Evolutionary conservation across 1,284 basidiomycete species (phyloP).

Genomic region (Retiboletus flavoniger): DNA sequence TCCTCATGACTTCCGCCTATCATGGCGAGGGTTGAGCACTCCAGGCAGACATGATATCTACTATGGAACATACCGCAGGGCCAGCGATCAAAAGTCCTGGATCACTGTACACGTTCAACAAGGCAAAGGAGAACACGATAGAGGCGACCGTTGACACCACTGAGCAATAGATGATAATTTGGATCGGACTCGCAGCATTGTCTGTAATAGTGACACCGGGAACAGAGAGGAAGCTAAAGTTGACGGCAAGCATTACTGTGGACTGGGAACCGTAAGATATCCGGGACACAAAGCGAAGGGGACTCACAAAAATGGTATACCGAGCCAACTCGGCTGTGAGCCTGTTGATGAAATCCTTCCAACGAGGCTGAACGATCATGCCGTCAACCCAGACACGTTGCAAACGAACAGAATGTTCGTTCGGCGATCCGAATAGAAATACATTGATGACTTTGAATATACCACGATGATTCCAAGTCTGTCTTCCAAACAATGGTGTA

Average conservation of each 20-base stretch:
- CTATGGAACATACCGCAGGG: conserved; percentile 7
- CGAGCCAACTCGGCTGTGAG: conserved; percentile 51
- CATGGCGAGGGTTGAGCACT: background rate
- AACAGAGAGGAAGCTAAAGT: conserved; percentile 22
- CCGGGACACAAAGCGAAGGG: accelerated
- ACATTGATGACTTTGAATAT: conserved; percentile 6
- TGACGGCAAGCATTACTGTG: conserved; percentile 22
- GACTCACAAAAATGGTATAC: conserved; percentile 48
- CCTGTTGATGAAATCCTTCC: conserved; percentile 40
- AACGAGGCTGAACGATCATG: conserved; percentile 25
- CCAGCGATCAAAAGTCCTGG: conserved; percentile 8
- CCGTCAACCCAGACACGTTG: conserved; percentile 24
- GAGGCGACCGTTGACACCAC: conserved; percentile 16
- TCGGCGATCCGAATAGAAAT: conserved; percentile 17
- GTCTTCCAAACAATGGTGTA: conserved; percentile 7
- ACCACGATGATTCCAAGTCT: conserved; percentile 7
- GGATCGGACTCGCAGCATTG: background rate
- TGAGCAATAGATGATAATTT: conserved; percentile 18
- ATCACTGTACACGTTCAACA: conserved; percentile 21
- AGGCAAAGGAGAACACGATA: conserved; percentile 16
- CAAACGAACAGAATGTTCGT: conserved; percentile 15
- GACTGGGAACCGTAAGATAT: conserved; percentile 16
- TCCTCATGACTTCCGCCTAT: conserved; percentile 12
- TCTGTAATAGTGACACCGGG: background rate
- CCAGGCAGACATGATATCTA: background rate